These are phyloP conservation scores for Kodamaea laetipori DNA, from an alignment of 805 yeast genomes.

Conservation along the genomic window DNA sequence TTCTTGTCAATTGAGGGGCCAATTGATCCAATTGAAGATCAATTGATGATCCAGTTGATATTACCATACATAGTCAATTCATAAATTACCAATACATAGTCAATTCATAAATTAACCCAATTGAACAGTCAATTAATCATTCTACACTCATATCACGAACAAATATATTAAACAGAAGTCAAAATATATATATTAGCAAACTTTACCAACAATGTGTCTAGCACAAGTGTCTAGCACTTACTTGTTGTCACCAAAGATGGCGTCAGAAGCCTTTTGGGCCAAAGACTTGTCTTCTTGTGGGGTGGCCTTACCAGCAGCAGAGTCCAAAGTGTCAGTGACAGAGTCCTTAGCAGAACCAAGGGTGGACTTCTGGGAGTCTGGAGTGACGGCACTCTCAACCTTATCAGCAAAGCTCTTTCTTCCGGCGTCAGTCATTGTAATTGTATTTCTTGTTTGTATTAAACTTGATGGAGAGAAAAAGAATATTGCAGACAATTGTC, in stretches of 20 bases:
- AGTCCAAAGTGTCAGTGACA: slow-evolving; percentile 39
- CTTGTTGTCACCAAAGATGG: slow-evolving; percentile 43
- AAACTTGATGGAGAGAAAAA: slow-evolving; percentile 1
- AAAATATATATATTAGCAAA: background rate
- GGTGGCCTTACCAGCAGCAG: slow-evolving; percentile 38
- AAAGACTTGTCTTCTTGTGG: slow-evolving; percentile 39
- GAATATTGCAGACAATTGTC: background rate
- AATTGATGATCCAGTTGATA: no score
- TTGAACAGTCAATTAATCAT: no score
- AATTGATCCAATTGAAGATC: no score
- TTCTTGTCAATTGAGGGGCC: no score
- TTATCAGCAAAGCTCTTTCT: slow-evolving; percentile 46
- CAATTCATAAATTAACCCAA: no score
- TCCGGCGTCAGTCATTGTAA: slow-evolving; percentile 44
- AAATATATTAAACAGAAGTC: background rate
- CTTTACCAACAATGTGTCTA: no score
- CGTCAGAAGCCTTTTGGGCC: slow-evolving; percentile 47
- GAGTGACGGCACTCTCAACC: slow-evolving; percentile 38
- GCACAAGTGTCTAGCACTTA: no score
- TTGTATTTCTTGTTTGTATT: slow-evolving; percentile 10
- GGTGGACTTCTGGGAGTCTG: slow-evolving; percentile 44
- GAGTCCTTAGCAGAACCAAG: slow-evolving; percentile 40
- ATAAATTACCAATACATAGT: no score
- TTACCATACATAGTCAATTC: no score
- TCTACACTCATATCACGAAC: background rate